Evolutionary conservation across 169 alveolate species (phyloP).

Genomic region (Plasmodium falciparum): DNA sequence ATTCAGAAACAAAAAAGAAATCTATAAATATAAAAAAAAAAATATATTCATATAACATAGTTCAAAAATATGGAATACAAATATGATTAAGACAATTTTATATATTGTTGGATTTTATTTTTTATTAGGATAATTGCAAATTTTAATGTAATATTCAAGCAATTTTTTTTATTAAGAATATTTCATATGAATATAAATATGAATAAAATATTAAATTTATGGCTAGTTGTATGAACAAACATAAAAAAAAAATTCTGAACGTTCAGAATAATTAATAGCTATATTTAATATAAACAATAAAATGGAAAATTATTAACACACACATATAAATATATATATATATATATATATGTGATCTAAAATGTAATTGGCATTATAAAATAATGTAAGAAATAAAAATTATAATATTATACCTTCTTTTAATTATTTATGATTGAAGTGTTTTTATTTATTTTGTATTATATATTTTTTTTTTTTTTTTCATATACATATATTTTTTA

Average conservation of each 20-base stretch:
- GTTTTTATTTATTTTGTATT: too few relatives aligned
- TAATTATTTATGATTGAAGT: too few relatives aligned
- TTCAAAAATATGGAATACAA: not conserved
- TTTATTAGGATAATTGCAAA: not conserved
- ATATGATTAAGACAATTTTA: too few relatives aligned
- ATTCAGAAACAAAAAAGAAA: not conserved
- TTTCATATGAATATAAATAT: constrained; percentile 1
- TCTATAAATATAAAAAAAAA: not conserved
- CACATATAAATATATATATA: too few relatives aligned
- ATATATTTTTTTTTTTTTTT: too few relatives aligned
- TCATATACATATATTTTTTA: too few relatives aligned
- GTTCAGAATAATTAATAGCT: constrained; percentile 4
- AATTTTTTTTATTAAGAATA: not conserved
- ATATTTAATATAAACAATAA: constrained; percentile 8
- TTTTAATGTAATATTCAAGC: not conserved
- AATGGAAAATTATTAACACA: not conserved
- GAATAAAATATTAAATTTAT: constrained; percentile 3
- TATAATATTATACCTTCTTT: too few relatives aligned
- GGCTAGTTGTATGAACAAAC: constrained; percentile 23
- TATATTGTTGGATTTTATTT: not conserved
- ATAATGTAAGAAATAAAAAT: too few relatives aligned
- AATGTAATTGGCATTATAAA: too few relatives aligned
- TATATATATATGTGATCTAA: too few relatives aligned
- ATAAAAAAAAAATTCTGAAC: constrained; percentile 14
- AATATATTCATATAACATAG: not conserved